These are phyloP conservation scores for Artemisia tridentata DNA, from an alignment of 129 eudicot genomes.

Conservation along the genomic window DNA sequence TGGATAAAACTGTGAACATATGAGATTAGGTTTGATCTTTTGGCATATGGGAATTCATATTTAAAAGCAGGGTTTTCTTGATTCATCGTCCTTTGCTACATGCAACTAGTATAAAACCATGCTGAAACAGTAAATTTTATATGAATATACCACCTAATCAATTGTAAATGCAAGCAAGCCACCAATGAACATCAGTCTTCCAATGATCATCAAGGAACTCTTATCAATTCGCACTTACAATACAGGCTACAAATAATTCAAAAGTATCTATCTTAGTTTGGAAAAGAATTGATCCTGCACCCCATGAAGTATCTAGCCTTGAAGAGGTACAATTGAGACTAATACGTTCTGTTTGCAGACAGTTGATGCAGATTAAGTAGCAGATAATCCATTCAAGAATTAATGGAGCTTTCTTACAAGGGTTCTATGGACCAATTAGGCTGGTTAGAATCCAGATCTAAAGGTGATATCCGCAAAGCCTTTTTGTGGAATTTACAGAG, in stretches of 20 bases:
- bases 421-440: slow-evolving; percentile 58
- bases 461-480: slow-evolving; percentile 48
- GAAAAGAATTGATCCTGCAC: neutral
- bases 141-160: neutral
- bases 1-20: too few relatives aligned
- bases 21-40: neutral
- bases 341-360: too few relatives aligned
- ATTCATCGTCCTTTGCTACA: slow-evolving; percentile 3
- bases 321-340: neutral
- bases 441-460: slow-evolving; percentile 24
- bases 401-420: slow-evolving; percentile 9
- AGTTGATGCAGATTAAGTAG: slow-evolving; percentile 35
- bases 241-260: neutral
- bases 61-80: slow-evolving; percentile 7
- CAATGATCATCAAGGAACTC: neutral
- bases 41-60: neutral
- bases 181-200: neutral
- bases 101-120: neutral
- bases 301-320: neutral
- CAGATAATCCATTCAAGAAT: too few relatives aligned
- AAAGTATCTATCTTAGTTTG: neutral
- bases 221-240: neutral
- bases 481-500: slow-evolving; percentile 65
- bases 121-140: neutral
- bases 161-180: neutral